Percentiles rank a stretch among this genome's conserved stretches.
Evolutionary conservation across 202 grass and related monocot genomes (phyloP).

Genomic region (Bolboschoenoplectus hybrid): DNA sequence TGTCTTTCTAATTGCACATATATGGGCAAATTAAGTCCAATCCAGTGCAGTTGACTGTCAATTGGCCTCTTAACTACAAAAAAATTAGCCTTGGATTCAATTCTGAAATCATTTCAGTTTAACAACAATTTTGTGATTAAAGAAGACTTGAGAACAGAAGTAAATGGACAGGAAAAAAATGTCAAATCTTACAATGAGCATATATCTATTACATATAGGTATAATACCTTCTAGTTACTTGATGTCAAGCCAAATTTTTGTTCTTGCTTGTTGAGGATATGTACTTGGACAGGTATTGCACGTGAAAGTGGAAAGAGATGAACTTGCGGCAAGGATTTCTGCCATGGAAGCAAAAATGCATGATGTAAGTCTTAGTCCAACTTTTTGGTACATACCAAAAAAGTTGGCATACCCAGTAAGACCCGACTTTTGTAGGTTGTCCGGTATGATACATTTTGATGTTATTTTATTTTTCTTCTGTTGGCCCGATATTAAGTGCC

Average conservation of each 20-base stretch:
- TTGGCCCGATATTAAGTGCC: neutral
- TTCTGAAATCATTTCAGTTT: neutral
- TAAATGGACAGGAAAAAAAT: neutral
- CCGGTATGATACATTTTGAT: neutral
- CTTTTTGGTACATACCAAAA: neutral
- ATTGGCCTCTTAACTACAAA: slow-evolving; percentile 4
- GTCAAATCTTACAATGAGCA: neutral
- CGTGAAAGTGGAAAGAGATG: slow-evolving; percentile 52
- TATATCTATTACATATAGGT: slow-evolving; percentile 26
- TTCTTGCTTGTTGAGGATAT: neutral
- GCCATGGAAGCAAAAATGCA: slow-evolving; percentile 61
- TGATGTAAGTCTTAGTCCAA: slow-evolving; percentile 46
- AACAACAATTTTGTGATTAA: slow-evolving; percentile 4
- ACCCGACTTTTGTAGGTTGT: neutral
- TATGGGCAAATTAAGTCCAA: slow-evolving; percentile 1
- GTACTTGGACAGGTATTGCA: slow-evolving; percentile 54
- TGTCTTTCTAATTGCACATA: neutral
- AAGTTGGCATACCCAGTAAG: neutral
- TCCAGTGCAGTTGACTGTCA: neutral
- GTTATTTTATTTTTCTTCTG: neutral
- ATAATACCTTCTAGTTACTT: slow-evolving; percentile 24
- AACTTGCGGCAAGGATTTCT: slow-evolving; percentile 61
- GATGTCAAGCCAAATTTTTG: slow-evolving; percentile 27
- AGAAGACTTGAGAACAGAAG: neutral
- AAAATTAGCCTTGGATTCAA: neutral